Conservation (phyloP, 495 filamentous ascomycete species). For the Tuber magnatum region DNA sequence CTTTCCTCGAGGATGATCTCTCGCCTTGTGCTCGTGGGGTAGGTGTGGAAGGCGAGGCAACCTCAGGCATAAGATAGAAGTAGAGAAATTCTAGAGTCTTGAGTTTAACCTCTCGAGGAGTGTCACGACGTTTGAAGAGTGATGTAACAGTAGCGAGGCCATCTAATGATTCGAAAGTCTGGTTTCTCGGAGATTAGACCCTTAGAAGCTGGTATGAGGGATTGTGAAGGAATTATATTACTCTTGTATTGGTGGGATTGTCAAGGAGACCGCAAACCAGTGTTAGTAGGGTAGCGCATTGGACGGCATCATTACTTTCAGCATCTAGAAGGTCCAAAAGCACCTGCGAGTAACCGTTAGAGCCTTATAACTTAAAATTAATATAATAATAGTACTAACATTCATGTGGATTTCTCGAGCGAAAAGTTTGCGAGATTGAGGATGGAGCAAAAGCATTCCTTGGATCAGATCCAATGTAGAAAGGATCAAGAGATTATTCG, state of each 20-base stretch:
- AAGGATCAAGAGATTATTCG: conserved; percentile 83
- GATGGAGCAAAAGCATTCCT: conserved; percentile 82
- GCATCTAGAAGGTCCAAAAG: conserved; percentile 92
- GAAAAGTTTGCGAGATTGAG: conserved; percentile 83
- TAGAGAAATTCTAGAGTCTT: conserved; percentile 92
- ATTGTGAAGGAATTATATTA: conserved; percentile 8
- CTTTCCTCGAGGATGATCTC: conserved; percentile 43
- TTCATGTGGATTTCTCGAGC: conserved; percentile 92
- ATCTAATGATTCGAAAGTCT: conserved; percentile 83
- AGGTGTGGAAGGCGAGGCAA: conserved; percentile 45
- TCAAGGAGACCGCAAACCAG: conserved; percentile 82
- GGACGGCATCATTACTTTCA: conserved; percentile 81
- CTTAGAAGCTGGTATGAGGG: background rate
- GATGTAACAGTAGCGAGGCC: conserved; percentile 89
- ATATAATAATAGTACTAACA: conserved; percentile 44
- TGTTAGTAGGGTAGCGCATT: conserved; percentile 79
- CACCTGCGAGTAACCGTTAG: conserved; percentile 46
- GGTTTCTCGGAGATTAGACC: conserved; percentile 5
- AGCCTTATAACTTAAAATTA: background rate
- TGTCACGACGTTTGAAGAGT: conserved; percentile 77
- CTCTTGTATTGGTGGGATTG: conserved; percentile 71
- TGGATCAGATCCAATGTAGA: conserved; percentile 84
- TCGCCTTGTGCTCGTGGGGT: conserved; percentile 41
- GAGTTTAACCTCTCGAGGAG: conserved; percentile 79
- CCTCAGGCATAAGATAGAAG: conserved; percentile 96